These are phyloP conservation scores for Cladosporium sp. DNA, from an alignment of 2,329 filamentous ascomycete genomes.

Conservation along the genomic window DNA sequence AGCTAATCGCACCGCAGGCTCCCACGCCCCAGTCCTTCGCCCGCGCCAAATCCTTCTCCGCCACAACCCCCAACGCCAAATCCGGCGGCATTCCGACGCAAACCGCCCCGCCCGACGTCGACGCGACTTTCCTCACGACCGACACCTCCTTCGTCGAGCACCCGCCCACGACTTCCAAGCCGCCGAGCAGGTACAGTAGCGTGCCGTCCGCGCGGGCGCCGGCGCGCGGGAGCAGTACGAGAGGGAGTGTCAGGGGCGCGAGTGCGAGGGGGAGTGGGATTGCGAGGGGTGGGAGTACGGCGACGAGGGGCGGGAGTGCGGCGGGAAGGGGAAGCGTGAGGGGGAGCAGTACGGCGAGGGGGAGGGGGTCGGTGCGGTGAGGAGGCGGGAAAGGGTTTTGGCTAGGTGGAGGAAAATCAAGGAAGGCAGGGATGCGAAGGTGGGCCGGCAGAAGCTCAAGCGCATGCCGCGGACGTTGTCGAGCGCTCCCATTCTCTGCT, in stretches of 20 bases:
- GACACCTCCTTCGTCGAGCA: slow-evolving; percentile 89
- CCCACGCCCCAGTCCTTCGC: slow-evolving; percentile 80
- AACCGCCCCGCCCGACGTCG: slow-evolving; percentile 7
- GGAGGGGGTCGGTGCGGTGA: no score
- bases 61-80: not conserved
- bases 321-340: no score
- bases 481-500: no score
- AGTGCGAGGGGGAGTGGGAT: slow-evolving; percentile 23
- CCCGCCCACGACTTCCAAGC: slow-evolving; percentile 53
- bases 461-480: no score
- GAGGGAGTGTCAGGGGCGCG: slow-evolving; percentile 23
- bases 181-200: slow-evolving; percentile 34
- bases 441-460: no score
- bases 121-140: slow-evolving; percentile 88
- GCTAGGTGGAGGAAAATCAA: no score
- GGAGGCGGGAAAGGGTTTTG: no score
- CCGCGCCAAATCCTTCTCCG: slow-evolving; percentile 28
- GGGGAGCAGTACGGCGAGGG: no score
- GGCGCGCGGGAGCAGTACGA: slow-evolving; percentile 33
- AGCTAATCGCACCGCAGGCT: slow-evolving; percentile 46
- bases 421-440: no score
- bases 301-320: not conserved
- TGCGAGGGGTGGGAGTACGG: slow-evolving; percentile 12
- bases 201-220: slow-evolving; percentile 28
- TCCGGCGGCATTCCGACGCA: not conserved